Base-by-base conservation (phyloP, 208 protist species). In the Crithidia sp. region DNA sequence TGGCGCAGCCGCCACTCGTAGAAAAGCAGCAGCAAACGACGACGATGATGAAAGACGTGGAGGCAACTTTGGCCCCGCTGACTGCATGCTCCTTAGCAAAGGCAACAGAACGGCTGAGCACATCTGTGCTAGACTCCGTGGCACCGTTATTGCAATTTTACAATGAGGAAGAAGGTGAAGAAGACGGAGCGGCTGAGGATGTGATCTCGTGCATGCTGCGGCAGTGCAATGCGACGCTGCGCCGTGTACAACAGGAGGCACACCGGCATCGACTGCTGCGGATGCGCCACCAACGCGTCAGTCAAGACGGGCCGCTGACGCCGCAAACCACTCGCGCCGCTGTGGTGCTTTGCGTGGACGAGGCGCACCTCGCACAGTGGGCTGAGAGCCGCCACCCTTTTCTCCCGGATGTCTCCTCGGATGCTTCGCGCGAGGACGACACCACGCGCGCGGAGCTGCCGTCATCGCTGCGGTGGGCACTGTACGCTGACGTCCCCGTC, bases 181-280 rank as follows among this genome's bases (percentile, higher is more conserved):
- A 60, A 4, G 14, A 44, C 12, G 50, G 39, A 5, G 45, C 9
- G 19, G 45, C 5, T 10, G 63, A 57, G 4, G 63, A 45, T 0
- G 39, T 43, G 28, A 7, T 60, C 8, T 37, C 64, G 3, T 12
- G 40, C 53, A 57, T 69, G 52, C 43, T 69, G 9, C 5, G 4
- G 8, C 64, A 69, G 53, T 55, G 39, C 49, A n/a, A 50, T 13
- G 64, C 64, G 41, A 69, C 64, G 17, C 53, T 69, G 64, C 64
- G 64, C 8, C 40, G 52, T 3, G 52, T 69, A n/a, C 64, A 69
- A 19, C 49, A 58, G 28, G 64, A 40, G 40, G 64, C 64, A 8
- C 64, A 69, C 47, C 52, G 64, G 5, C 14, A 60, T 3, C 64
- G 41, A 39, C 49, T 49, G n/a, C 54, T 44, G 64, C 45, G 63